Evolutionary conservation across 345 rosid species (phyloP).

Genomic region (Populus ilicifolia): DNA sequence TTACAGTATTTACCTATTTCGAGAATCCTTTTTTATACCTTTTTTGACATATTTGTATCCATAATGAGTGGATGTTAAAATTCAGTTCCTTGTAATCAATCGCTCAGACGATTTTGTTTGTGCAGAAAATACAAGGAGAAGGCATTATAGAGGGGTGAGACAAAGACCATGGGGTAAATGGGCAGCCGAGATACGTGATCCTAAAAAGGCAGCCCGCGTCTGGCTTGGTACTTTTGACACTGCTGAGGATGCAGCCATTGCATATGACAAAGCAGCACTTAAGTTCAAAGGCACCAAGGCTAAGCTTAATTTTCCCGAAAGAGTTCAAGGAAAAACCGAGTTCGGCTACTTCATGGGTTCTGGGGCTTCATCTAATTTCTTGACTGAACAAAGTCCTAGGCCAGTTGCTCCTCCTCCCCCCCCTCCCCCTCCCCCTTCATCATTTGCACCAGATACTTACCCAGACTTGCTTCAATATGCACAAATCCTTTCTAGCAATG

Average conservation of each 20-base stretch:
- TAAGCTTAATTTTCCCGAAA: conserved; percentile 84
- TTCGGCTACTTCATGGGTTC: conserved; percentile 18
- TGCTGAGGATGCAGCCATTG: conserved; percentile 31
- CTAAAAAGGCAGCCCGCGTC: conserved; percentile 29
- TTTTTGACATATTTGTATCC: neutral
- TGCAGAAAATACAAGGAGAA: conserved; percentile 53
- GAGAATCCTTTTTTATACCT: neutral
- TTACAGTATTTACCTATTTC: neutral
- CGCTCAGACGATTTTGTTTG: neutral
- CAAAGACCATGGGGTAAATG: conserved; percentile 33
- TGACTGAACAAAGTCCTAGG: conserved; percentile 10
- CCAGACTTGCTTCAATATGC: conserved; percentile 75
- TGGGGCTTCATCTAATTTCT: conserved; percentile 3
- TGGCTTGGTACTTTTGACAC: conserved; percentile 35
- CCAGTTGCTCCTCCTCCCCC: neutral
- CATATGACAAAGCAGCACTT: conserved; percentile 79
- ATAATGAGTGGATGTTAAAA: neutral
- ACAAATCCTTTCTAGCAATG: conserved; percentile 66
- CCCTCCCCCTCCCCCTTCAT: conserved; percentile 22
- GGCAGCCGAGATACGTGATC: conserved; percentile 33
- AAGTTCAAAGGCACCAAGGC: conserved; percentile 94
- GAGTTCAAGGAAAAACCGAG: conserved; percentile 52
- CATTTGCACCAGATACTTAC: conserved; percentile 33
- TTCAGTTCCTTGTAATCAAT: neutral
- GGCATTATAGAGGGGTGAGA: conserved; percentile 63